A percentile compares a stretch with the other conserved stretches of the same genome.
These are phyloP conservation scores for Sporothrix euskadiensis DNA, from an alignment of 2,329 filamentous ascomycete genomes.

Conservation along the genomic window DNA sequence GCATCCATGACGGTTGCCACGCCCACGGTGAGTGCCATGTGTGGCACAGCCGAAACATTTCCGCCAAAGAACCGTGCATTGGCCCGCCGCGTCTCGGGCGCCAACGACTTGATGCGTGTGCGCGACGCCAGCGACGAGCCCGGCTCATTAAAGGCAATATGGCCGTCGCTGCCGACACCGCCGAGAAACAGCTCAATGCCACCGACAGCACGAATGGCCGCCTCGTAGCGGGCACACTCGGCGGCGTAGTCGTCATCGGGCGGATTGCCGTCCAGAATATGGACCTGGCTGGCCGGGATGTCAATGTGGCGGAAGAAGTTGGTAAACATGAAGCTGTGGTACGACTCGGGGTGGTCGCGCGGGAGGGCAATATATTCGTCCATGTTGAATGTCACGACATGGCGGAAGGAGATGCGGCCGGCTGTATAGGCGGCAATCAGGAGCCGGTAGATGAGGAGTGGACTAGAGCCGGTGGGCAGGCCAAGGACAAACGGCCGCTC, in stretches of 20 bases:
- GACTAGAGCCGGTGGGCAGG: conserved; percentile 70
- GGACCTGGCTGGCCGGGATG: conserved; percentile 65
- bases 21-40: conserved; percentile 68
- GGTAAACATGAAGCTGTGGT: conserved; percentile 80
- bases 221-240: conserved; percentile 71
- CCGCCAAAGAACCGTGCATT: conserved; percentile 73
- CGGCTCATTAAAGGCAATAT: conserved; percentile 80
- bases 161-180: conserved; percentile 73
- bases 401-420: conserved; percentile 52
- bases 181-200: conserved; percentile 77
- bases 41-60: conserved; percentile 63
- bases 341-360: conserved; percentile 71
- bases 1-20: conserved; percentile 62
- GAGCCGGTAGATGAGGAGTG: conserved; percentile 66
- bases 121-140: conserved; percentile 68
- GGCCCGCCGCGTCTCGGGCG: conserved; percentile 74
- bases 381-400: conserved; percentile 71
- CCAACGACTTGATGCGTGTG: conserved; percentile 73
- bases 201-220: conserved; percentile 64
- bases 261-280: conserved; percentile 75
- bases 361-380: conserved; percentile 76
- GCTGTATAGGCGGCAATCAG: conserved; percentile 63
- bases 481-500: conserved; percentile 69
- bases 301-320: conserved; percentile 75
- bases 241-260: conserved; percentile 45